These are phyloP conservation scores for Sphagnum fallax DNA, from an alignment of 228 moss, liverwort and hornwort species.

Conservation along the genomic window DNA sequence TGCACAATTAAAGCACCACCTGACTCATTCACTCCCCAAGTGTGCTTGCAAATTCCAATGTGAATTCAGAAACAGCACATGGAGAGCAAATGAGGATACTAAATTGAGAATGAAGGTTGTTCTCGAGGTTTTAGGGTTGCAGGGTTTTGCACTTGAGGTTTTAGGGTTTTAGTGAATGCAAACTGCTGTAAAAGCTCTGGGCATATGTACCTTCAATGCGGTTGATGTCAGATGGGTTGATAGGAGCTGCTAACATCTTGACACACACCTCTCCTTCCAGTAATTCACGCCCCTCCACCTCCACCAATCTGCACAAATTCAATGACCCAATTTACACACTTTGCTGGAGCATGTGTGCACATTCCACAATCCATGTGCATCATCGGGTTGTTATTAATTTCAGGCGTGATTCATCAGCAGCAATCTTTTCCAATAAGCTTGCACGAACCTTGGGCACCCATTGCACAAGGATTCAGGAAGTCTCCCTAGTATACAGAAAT, in stretches of 20 bases:
- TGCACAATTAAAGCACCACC: constrained; percentile 10
- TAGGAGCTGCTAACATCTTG: constrained; percentile 92
- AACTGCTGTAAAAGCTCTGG: too few relatives aligned
- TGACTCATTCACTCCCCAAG: neutral
- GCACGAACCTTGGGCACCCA: too few relatives aligned
- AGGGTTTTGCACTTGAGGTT: too few relatives aligned
- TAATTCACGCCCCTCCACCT: constrained; percentile 53
- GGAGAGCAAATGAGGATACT: neutral
- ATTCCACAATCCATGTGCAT: neutral
- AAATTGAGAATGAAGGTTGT: neutral
- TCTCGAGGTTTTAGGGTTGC: too few relatives aligned
- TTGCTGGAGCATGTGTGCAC: too few relatives aligned
- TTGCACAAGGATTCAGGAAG: neutral
- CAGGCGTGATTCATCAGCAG: neutral
- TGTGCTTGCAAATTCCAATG: neutral
- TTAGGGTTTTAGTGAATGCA: too few relatives aligned
- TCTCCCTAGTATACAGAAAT: constrained; percentile 1
- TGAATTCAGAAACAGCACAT: neutral
- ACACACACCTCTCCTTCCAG: constrained; percentile 77
- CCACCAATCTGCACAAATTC: constrained; percentile 40
- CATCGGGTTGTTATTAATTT: neutral
- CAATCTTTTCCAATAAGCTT: neutral
- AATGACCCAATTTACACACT: too few relatives aligned
- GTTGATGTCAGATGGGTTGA: constrained; percentile 93
- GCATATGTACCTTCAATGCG: constrained; percentile 58